Evolutionary conservation across 805 yeast genomes (phyloP), one percentile per base, ranked within the genome.

Genomic region (Lipomyces yamadae): DNA sequence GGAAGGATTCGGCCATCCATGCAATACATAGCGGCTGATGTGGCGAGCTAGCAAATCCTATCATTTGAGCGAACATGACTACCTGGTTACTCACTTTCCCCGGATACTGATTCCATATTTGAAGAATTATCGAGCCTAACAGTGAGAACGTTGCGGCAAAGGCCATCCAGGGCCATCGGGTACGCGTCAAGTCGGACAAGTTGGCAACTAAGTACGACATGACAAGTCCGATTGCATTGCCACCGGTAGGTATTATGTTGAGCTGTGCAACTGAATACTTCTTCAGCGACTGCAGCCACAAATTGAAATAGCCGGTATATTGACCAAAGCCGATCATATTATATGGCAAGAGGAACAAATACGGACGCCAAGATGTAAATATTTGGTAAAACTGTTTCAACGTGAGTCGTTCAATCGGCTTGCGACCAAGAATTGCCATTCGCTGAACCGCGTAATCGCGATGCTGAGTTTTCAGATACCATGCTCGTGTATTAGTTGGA

Each of bases 241-340:
- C 76, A 6, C 73, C 79, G 3, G 79, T 77, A 50, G 80, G 80
- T 52, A 76, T 74, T 2, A 67, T 68, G 63, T 78, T 78, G 53
- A 75, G 70, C 37, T 74, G 71, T 18, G 73, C 56, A n/a, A 76
- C 73, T 13, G 72, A 50, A 62, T 71, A 77, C 18, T 64, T 70
- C n/a, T 67, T 68, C 7, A 66, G 64, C 10, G 70, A 64, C 65
- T 77, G 70, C 45, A 77, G 68, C 77, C 78, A 77, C 35, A 77
- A 63, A 57, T 55, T 64, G 67, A 64, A 64, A 32, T 60, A 64
- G 11, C 61, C 15, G 5, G 65, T 64, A 2, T 54, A 60, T 11
- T 45, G 56, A 11, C 70, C 69, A 8, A 67, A 64, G 24, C 52
- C 39, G 8, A 50, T 39, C 18, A 67, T 24, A 32, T 34, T 18